Evolutionary conservation across 1,284 basidiomycete species (phyloP).

Genomic region (Fomitopsis palustris): DNA sequence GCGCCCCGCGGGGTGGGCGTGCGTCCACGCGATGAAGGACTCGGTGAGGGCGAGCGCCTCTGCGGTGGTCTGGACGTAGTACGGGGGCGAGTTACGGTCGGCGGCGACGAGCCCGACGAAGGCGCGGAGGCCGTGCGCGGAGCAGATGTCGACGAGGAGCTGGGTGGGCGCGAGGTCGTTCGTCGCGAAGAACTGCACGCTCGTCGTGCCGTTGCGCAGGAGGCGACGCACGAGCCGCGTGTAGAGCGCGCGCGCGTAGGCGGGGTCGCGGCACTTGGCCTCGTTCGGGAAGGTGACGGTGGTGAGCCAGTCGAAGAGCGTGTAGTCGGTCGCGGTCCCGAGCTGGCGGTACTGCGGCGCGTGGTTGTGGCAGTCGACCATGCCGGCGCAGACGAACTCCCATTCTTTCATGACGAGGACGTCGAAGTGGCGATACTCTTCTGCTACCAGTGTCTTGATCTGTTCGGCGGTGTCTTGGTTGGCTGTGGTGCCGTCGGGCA

Average conservation of each 20-base stretch:
- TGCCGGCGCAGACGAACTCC: background rate
- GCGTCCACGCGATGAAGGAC: background rate
- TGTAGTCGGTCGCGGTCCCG: background rate
- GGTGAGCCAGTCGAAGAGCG: background rate
- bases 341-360: background rate
- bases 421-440: background rate
- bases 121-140: background rate
- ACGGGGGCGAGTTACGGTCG: background rate
- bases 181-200: background rate
- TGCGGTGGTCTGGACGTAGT: background rate
- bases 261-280: background rate
- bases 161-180: background rate
- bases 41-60: background rate
- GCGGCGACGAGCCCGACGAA: background rate
- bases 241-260: background rate
- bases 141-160: background rate
- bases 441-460: background rate
- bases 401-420: background rate
- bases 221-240: background rate
- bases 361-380: conserved; percentile 1
- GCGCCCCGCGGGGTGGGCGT: background rate
- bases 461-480: background rate
- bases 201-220: background rate
- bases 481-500: background rate
- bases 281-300: background rate